Conservation (phyloP, 805 yeast species). For the Torulaspora gathmanii region DNA sequence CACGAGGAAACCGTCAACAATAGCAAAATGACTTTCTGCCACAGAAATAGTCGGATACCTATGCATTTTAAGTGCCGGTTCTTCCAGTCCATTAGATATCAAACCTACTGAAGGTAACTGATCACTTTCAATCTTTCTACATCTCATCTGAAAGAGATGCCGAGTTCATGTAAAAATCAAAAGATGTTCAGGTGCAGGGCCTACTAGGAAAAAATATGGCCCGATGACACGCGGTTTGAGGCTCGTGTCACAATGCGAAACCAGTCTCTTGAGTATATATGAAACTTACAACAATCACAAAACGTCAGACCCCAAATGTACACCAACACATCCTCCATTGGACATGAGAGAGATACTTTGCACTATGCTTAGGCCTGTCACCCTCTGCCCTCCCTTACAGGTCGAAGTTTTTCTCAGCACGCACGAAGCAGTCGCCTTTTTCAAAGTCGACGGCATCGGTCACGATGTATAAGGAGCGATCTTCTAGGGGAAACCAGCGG, state of each 20-base stretch:
- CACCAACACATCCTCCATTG: too few species aligned
- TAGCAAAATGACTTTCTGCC: constrained; percentile 8
- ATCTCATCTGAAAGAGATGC: too few species aligned
- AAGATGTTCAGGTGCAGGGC: constrained; percentile 1
- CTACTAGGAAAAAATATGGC: background rate
- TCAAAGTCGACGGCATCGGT: background rate
- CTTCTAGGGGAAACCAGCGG: constrained; percentile 1
- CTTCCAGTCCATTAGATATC: background rate
- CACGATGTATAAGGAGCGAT: background rate
- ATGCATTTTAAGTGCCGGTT: constrained; percentile 1
- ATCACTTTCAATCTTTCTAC: background rate
- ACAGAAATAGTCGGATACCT: constrained; percentile 9
- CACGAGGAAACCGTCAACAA: constrained; percentile 13
- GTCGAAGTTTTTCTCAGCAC: background rate
- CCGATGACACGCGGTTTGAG: background rate
- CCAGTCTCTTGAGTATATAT: too few species aligned
- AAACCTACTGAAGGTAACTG: background rate
- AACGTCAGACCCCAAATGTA: too few species aligned
- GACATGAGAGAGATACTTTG: too few species aligned
- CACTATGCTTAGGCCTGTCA: background rate
- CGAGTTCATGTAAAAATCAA: background rate
- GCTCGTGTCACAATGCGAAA: too few species aligned
- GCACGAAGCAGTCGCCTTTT: constrained; percentile 1
- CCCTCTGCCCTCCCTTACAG: background rate
- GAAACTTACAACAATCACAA: too few species aligned